Percentiles rank a stretch among this genome's conserved stretches.
Evolutionary conservation across 2,329 filamentous ascomycete genomes (phyloP).

Genomic region (Sphaerulina vaccinii): DNA sequence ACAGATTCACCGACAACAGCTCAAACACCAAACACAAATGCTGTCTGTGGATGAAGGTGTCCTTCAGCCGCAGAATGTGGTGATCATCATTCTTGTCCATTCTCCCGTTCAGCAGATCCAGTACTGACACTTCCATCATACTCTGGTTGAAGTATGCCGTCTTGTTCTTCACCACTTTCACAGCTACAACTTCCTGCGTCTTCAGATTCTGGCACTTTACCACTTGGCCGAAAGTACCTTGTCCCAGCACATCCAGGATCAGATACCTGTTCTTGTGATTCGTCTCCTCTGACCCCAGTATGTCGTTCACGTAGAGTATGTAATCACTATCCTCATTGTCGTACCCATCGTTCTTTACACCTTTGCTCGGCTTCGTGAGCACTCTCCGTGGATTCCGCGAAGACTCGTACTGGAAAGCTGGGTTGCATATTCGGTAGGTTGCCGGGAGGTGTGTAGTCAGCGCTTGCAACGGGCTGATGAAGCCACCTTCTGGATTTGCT

Average conservation of each 20-base stretch:
- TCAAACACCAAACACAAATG: slow-evolving; percentile 97
- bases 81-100: slow-evolving; percentile 99
- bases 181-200: slow-evolving; percentile 96
- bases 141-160: slow-evolving; percentile 99
- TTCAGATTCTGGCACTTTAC: slow-evolving; percentile 99
- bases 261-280: slow-evolving; percentile 99
- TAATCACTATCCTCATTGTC: slow-evolving; percentile 99
- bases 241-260: slow-evolving; percentile 92
- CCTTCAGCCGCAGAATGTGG: slow-evolving; percentile 88
- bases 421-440: slow-evolving; percentile 98
- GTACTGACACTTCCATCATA: slow-evolving; percentile 99
- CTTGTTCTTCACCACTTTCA: slow-evolving; percentile 98
- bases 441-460: slow-evolving; percentile 88
- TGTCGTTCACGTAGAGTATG: slow-evolving; percentile 98
- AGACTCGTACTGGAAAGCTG: slow-evolving; percentile 96
- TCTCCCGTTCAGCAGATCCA: slow-evolving; percentile 95
- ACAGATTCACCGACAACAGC: slow-evolving; percentile 92
- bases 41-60: slow-evolving; percentile 96
- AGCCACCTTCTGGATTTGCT: slow-evolving; percentile 94
- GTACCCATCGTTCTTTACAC: slow-evolving; percentile 96
- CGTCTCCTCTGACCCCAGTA: slow-evolving; percentile 93
- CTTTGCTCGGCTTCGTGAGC: slow-evolving; percentile 97
- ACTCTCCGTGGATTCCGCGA: slow-evolving; percentile 94
- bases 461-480: slow-evolving; percentile 96
- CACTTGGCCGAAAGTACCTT: slow-evolving; percentile 97